Evolutionary conservation across 805 yeast genomes (phyloP).

Genomic region (Metschnikowia shivogae): DNA sequence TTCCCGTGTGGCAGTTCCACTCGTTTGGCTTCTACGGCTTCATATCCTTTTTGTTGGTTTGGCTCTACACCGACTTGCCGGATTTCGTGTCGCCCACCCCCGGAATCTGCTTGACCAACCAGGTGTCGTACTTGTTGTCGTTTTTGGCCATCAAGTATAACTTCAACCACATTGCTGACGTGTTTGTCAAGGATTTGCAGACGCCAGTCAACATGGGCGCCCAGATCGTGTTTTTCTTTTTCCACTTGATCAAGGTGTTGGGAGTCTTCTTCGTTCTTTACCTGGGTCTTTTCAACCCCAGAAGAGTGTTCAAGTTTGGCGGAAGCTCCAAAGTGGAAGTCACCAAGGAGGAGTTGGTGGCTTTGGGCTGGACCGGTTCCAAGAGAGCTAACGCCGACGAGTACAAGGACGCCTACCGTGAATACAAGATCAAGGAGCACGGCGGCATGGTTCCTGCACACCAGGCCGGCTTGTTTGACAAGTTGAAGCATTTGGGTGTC

Average conservation of each 20-base stretch:
- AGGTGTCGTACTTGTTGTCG: conserved; percentile 30
- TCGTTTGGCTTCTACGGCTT: conserved; percentile 39
- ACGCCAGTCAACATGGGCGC: conserved; percentile 38
- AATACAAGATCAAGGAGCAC: conserved; percentile 53
- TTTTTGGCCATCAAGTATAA: conserved; percentile 31
- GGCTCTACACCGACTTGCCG: conserved; percentile 95
- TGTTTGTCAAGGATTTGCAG: conserved; percentile 47
- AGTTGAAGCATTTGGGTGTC: conserved; percentile 56
- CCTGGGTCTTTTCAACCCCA: conserved; percentile 78
- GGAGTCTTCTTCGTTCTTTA: conserved; percentile 55
- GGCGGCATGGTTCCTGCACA: conserved; percentile 80
- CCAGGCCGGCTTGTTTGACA: conserved; percentile 62
- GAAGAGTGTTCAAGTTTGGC: conserved; percentile 31
- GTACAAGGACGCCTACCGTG: conserved; percentile 67
- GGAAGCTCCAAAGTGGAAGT: conserved; percentile 25
- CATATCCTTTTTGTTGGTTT: conserved; percentile 43
- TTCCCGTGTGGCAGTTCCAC: conserved; percentile 65
- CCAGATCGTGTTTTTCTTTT: conserved; percentile 64
- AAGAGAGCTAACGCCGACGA: conserved; percentile 66
- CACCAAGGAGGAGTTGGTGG: conserved; percentile 52
- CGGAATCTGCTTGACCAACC: conserved; percentile 74
- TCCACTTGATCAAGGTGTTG: conserved; percentile 63
- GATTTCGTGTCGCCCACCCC: conserved; percentile 89
- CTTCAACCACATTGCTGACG: conserved; percentile 39
- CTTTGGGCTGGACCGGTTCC: conserved; percentile 94